Evolutionary conservation across 306 rosid species (phyloP).

Genomic region (Rosa persica): DNA sequence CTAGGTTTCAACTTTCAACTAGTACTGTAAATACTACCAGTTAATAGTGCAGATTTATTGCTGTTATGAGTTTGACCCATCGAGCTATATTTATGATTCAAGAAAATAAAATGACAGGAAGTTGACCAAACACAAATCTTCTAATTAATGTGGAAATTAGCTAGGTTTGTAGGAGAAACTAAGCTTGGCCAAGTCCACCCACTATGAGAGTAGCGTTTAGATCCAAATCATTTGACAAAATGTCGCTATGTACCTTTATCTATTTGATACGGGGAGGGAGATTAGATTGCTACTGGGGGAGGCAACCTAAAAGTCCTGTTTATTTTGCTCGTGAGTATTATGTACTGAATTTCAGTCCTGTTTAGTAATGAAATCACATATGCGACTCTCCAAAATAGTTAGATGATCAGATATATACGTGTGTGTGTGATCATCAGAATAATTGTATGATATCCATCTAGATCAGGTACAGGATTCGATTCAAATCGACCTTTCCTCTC

Average conservation of each 20-base stretch:
- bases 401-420: no score
- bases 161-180: background rate
- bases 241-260: background rate
- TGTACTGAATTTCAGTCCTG: no score
- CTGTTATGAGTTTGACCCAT: background rate
- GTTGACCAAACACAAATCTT: background rate
- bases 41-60: background rate
- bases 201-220: background rate
- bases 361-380: no score
- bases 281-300: background rate
- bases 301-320: background rate
- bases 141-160: background rate
- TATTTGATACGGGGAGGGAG: background rate
- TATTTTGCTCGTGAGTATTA: no score
- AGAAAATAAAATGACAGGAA: background rate
- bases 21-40: background rate
- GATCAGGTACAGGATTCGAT: background rate
- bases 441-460: background rate
- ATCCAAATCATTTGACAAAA: background rate
- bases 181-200: background rate
- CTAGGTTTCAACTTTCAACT: background rate
- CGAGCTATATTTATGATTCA: background rate
- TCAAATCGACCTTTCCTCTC: background rate
- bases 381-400: no score
- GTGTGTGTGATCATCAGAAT: background rate